Percentiles rank a stretch among this genome's conserved stretches.
Evolutionary conservation across 345 rosid genomes (phyloP).

Genomic region (Citropsis articulata): DNA sequence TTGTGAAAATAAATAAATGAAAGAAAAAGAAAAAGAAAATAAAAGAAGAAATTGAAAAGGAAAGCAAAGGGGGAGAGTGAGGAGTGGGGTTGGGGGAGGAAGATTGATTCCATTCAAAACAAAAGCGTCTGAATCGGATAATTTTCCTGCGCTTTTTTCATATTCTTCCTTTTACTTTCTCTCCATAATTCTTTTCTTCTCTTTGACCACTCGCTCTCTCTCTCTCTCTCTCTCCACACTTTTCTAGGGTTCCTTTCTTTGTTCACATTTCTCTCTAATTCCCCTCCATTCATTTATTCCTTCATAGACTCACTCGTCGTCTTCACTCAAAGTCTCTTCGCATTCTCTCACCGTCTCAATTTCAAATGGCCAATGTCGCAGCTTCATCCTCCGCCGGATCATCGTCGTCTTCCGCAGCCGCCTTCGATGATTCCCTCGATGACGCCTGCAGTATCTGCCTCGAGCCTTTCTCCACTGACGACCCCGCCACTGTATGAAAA

Average conservation of each 20-base stretch:
- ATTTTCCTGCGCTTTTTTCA: not conserved
- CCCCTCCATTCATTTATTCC: not conserved
- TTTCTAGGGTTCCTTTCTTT: slow-evolving; percentile 30
- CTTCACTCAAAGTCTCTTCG: not conserved
- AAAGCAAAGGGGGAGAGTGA: not conserved
- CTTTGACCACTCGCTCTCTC: slow-evolving; percentile 43
- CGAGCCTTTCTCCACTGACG: slow-evolving; percentile 61
- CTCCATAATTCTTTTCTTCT: slow-evolving; percentile 36
- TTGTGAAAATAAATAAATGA: too few species aligned
- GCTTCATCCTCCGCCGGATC: slow-evolving; percentile 25
- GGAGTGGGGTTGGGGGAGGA: not conserved
- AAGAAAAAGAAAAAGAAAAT: too few species aligned
- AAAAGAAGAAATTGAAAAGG: not conserved
- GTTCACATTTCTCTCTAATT: not conserved
- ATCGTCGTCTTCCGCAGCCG: slow-evolving; percentile 27
- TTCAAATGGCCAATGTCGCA: slow-evolving; percentile 44
- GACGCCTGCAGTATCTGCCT: slow-evolving; percentile 92
- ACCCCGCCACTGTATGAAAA: slow-evolving; percentile 60
- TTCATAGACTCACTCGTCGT: not conserved
- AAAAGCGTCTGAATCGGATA: slow-evolving; percentile 36
- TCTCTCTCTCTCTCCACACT: slow-evolving; percentile 4
- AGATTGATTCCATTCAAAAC: slow-evolving; percentile 27
- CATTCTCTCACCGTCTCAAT: not conserved
- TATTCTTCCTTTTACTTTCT: slow-evolving; percentile 13
- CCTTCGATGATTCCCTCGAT: slow-evolving; percentile 44